Evolutionary conservation across 345 rosid species (phyloP).

Genomic region (Gossypium longicalyx): DNA sequence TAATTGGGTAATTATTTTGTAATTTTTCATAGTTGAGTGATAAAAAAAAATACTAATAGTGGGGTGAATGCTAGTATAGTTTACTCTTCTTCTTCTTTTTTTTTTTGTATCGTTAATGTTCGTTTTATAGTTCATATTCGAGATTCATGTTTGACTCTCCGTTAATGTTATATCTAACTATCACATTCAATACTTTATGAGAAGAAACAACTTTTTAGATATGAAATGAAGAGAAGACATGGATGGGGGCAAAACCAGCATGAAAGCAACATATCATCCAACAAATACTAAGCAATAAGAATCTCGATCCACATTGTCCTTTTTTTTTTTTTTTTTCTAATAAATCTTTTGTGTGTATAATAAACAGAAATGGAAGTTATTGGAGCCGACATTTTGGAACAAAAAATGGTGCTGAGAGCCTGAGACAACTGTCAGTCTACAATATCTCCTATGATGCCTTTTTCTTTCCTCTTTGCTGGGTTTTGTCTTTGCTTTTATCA

Average conservation of each 20-base stretch:
- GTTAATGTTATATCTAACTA: no score
- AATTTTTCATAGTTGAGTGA: no score
- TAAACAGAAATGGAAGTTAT: neutral
- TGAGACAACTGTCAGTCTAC: neutral
- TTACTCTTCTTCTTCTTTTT: no score
- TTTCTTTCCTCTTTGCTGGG: neutral
- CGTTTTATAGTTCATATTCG: no score
- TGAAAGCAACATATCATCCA: neutral
- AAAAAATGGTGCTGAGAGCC: neutral
- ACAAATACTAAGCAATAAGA: slow-evolving; percentile 1
- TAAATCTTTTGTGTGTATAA: slow-evolving; percentile 16
- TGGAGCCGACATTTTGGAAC: slow-evolving; percentile 19
- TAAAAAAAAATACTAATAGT: no score
- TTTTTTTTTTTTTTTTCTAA: no score
- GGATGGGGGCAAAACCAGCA: neutral
- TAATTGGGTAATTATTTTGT: no score
- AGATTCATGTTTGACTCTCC: no score
- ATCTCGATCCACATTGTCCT: slow-evolving; percentile 2
- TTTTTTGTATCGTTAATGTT: no score
- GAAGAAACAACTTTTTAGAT: neutral
- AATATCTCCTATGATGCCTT: neutral
- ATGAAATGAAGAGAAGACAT: neutral
- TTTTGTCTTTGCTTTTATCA: slow-evolving; percentile 4
- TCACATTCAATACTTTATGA: neutral
- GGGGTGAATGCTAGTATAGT: no score